Conservation (phyloP, 495 filamentous ascomycete species). For the Penicillium cataractarum region DNA sequence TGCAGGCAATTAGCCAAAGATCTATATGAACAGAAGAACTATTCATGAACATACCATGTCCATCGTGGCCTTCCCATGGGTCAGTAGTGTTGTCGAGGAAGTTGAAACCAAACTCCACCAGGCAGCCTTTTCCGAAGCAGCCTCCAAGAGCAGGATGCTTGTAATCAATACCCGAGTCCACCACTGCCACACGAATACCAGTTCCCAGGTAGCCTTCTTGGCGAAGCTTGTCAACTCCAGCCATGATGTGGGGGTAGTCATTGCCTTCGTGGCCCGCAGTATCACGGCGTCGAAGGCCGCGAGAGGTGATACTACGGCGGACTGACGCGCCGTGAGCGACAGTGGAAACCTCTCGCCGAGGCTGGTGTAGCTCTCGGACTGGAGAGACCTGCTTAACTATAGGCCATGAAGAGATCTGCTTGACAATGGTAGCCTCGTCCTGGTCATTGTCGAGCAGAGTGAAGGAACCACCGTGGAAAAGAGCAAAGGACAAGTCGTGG, state of each 20-base stretch:
- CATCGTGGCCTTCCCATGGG: not conserved
- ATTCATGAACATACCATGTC: not conserved
- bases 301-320: not conserved
- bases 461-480: slow-evolving; percentile 1
- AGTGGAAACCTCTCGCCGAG: not conserved
- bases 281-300: slow-evolving; percentile 9
- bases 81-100: not conserved
- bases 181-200: not conserved
- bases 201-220: slow-evolving; percentile 11
- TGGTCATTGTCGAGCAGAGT: not conserved
- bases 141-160: slow-evolving; percentile 1
- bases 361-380: not conserved
- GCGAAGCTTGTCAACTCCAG: slow-evolving; percentile 30
- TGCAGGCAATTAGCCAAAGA: slow-evolving; percentile 3
- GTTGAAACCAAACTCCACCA: slow-evolving; percentile 2
- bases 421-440: not conserved
- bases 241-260: slow-evolving; percentile 24
- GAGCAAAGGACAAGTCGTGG: not conserved
- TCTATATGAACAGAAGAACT: not conserved
- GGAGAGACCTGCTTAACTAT: not conserved
- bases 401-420: not conserved
- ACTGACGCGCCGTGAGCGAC: not conserved
- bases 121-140: not conserved
- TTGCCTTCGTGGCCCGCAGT: slow-evolving; percentile 10
- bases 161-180: not conserved